Percentiles rank a stretch among this genome's conserved stretches.
Evolutionary conservation across 139 green algal species (phyloP).

Genomic region (Edaphochlamys debaryana): DNA sequence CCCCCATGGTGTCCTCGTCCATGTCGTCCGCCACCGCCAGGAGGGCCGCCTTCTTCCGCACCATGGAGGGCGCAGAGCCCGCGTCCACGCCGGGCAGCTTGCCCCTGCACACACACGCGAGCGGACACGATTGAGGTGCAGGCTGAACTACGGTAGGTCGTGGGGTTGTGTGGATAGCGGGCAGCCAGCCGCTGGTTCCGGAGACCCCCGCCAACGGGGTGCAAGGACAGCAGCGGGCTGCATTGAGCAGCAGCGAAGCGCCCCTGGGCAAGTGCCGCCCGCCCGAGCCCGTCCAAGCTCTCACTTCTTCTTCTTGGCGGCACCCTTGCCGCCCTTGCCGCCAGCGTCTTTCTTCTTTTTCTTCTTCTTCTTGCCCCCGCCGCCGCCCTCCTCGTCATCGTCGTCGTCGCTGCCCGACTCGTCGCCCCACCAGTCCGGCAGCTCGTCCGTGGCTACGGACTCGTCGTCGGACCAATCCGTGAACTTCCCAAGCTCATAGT

Average conservation of each 20-base stretch:
- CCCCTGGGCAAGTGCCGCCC: too few species aligned
- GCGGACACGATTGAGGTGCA: too few species aligned
- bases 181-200: too few species aligned
- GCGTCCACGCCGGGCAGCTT: neutral
- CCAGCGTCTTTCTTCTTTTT: conserved; percentile 3
- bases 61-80: neutral
- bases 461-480: conserved; percentile 21
- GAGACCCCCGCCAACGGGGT: too few species aligned
- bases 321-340: neutral
- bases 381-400: neutral
- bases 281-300: too few species aligned
- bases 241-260: too few species aligned
- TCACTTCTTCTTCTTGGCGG: neutral
- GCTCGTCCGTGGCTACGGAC: neutral
- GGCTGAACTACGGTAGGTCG: too few species aligned
- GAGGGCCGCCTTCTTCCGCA: neutral
- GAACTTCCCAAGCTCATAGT: conserved; percentile 32
- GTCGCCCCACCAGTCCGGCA: conserved; percentile 24
- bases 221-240: too few species aligned
- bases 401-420: neutral
- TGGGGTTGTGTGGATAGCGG: too few species aligned
- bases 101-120: neutral
- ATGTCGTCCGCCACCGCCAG: conserved; percentile 5
- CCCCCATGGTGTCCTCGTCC: conserved; percentile 37
- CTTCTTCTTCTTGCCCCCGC: neutral